phyloP scores from a whole-genome alignment of 2,329 filamentous ascomycete species.

The Bipolaris oryzae region DNA sequence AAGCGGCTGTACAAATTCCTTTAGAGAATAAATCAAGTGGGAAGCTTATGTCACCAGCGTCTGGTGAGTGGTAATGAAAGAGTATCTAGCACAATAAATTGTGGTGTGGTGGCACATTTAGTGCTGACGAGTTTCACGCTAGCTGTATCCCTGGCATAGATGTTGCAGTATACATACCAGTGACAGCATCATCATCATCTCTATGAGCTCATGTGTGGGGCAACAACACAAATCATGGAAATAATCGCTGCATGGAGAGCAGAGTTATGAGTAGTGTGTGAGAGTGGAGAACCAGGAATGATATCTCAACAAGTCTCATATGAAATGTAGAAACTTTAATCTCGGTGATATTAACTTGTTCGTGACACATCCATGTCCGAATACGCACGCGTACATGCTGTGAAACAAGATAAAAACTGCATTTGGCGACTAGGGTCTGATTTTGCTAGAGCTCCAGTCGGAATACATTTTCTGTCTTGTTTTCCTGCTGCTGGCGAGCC shows the following conservation, averaged over 20 bases:
- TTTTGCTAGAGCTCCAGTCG: too few species aligned
- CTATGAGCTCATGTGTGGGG: neutral
- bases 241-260: too few species aligned
- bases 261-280: neutral
- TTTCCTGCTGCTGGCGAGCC: too few species aligned
- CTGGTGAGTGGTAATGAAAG: neutral
- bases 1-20: too few species aligned
- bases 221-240: neutral
- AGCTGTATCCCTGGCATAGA: neutral
- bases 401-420: neutral
- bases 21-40: neutral
- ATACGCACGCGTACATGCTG: neutral
- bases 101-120: neutral
- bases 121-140: neutral
- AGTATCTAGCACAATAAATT: neutral
- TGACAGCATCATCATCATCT: neutral
- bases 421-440: slow-evolving; percentile 49
- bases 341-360: neutral
- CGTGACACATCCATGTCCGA: neutral
- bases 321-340: neutral
- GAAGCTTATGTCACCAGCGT: neutral
- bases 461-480: too few species aligned
- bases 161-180: neutral
- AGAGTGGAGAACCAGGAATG: neutral
- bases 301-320: too few species aligned